phyloP scores from a whole-genome alignment of 257 asterid species.

The Perilla frutescens region DNA sequence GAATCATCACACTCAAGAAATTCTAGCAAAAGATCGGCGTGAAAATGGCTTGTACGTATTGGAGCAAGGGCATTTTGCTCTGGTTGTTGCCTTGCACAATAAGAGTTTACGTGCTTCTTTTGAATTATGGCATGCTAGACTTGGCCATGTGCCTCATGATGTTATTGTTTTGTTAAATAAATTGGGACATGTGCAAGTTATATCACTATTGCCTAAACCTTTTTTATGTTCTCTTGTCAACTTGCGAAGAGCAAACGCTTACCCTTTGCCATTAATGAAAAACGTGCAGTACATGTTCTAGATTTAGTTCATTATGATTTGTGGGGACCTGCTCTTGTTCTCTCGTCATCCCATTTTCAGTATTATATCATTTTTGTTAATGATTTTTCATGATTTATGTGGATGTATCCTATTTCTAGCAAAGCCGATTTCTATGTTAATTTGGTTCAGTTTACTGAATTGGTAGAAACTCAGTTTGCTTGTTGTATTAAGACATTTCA shows the following conservation, averaged over 20 bases:
- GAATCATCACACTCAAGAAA: neutral
- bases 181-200: neutral
- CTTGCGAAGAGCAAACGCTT: neutral
- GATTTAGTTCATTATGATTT: neutral
- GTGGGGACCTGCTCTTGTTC: neutral
- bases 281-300: neutral
- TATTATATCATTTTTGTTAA: neutral
- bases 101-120: neutral
- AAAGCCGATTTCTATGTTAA: too few species aligned
- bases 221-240: neutral
- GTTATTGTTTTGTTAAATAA: neutral
- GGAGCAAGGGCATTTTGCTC: neutral
- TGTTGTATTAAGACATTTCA: too few species aligned
- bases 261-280: neutral
- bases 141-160: neutral
- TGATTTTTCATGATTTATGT: too few species aligned
- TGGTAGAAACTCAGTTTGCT: too few species aligned
- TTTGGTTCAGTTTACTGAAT: too few species aligned
- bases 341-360: neutral
- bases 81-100: neutral
- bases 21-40: neutral
- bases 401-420: too few species aligned
- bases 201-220: neutral
- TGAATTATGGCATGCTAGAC: constrained; percentile 7
- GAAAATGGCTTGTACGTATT: neutral